These are phyloP conservation scores for Eucalyptus shirleyi DNA, from an alignment of 345 rosid genomes.

Conservation along the genomic window DNA sequence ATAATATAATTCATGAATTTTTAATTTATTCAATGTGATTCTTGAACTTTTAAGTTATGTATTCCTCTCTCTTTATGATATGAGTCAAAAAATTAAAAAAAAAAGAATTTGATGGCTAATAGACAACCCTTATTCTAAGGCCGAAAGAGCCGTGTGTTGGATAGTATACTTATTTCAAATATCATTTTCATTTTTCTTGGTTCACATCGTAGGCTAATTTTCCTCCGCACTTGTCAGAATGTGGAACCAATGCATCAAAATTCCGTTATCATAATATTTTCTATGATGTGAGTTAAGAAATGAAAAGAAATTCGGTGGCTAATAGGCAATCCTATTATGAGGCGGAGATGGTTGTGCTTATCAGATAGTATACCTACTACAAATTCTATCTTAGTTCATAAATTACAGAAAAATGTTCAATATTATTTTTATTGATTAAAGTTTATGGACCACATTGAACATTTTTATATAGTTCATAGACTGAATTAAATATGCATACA, in stretches of 20 bases:
- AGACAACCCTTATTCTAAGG: accelerated
- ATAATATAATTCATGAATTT: accelerated
- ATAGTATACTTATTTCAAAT: accelerated
- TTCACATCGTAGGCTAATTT: no score
- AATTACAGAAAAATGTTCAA: accelerated
- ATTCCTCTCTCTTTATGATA: accelerated
- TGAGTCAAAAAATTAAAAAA: no score
- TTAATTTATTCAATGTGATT: accelerated
- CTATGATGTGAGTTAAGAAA: no score
- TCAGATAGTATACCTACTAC: accelerated
- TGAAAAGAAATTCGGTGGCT: accelerated
- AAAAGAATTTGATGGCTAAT: no score
- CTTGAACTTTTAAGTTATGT: accelerated
- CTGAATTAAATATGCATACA: accelerated
- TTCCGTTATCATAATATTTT: no score
- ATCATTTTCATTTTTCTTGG: no score
- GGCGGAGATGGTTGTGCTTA: accelerated
- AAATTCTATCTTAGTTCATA: no score
- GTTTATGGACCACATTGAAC: accelerated
- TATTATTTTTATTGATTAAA: no score
- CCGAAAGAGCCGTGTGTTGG: no score
- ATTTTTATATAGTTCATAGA: no score
- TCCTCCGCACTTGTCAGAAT: accelerated
- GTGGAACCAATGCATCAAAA: accelerated
- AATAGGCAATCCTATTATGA: accelerated